Percentiles rank a stretch among this genome's conserved stretches.
Evolutionary conservation across 176 grass and related monocot species (phyloP).

Genomic region (Phragmites australis): DNA sequence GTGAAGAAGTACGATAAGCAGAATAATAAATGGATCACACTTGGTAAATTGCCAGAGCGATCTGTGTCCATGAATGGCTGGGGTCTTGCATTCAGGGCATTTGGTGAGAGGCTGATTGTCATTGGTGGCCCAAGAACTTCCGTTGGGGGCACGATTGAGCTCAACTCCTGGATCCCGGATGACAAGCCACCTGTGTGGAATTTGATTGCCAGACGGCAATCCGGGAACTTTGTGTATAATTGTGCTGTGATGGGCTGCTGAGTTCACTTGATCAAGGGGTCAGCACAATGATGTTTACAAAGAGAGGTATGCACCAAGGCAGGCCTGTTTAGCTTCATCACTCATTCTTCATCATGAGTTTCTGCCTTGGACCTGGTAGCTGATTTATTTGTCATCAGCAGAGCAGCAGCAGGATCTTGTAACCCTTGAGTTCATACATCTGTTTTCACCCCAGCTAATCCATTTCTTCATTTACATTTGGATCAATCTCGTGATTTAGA

Average conservation of each 20-base stretch:
- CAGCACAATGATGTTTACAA: conserved; percentile 5
- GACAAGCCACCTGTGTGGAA: conserved; percentile 56
- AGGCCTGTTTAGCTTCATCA: conserved; percentile 24
- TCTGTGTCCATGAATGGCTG: conserved; percentile 83
- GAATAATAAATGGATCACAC: conserved; percentile 72
- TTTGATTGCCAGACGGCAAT: conserved; percentile 58
- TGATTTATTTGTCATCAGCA: conserved; percentile 39
- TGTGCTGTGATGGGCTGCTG: conserved; percentile 92
- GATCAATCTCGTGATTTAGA: conserved; percentile 41
- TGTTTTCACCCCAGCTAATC: conserved; percentile 38
- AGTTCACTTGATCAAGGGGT: conserved; percentile 38
- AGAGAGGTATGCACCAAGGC: conserved; percentile 33
- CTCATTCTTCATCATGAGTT: conserved; percentile 25
- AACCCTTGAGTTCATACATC: conserved; percentile 36
- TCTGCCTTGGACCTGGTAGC: conserved; percentile 28
- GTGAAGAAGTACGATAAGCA: conserved; percentile 72
- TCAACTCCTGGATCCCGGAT: conserved; percentile 78
- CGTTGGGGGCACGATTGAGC: conserved; percentile 66
- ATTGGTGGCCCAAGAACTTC: conserved; percentile 66
- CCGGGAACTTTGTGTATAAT: conserved; percentile 87
- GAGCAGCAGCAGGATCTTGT: conserved; percentile 33
- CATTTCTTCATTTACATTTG: conserved; percentile 50
- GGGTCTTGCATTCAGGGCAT: conserved; percentile 87
- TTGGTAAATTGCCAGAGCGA: conserved; percentile 69
- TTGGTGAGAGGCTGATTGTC: conserved; percentile 71